Base-by-base conservation (phyloP, 495 filamentous ascomycete genomes). In the Penicillium paradoxum region DNA sequence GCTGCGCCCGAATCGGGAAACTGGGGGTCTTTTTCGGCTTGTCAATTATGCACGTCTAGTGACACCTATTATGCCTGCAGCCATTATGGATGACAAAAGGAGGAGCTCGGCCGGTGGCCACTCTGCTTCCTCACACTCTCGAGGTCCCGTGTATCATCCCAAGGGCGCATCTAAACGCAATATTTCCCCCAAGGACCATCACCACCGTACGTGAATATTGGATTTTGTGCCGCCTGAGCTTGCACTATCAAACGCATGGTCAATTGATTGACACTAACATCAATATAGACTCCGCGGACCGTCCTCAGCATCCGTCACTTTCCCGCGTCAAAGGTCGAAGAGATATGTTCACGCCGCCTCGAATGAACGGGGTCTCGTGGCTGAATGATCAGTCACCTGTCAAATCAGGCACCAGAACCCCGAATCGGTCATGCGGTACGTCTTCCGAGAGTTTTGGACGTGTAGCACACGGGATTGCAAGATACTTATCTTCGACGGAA, bases 281-380 rank as follows among this genome's bases (percentile, higher is more conserved):
- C 29, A 56, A 18, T 52, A 14, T 29, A 68, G 65, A 55, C 34
- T 59, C 42, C 30, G 47, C 63, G 6, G 62, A 65, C 11, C 64
- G 64, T 53, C 65, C 62, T 30, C 58, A 67, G 36, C 72, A 72
- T 41, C 62, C 60, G 22, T 69, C 70, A 8, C 58, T 74, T 40
- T 58, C 57, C 24, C 72, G 72, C 30, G 63, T 73, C 24, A 74
- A 73, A 55, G 70, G 68, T 29, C 57, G 60, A 48, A 46, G 40
- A 54, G 55, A 65, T 34, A 74, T 74, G 72, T 64, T 71, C 48
- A 68, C 69, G n/a, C 66, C 68, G 25, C 69, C 65, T 21, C 63
- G 53, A 22, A 60, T 51, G 34, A 58, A 51, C 17, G 13, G 73
- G 48, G 53, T 63, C 47, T 72, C 70, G 34, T 74, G 70, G 70